Evolutionary conservation across 495 filamentous ascomycete species (phyloP), one percentile per base, ranked within the genome.

Genomic region (Apiosordaria backusii): DNA sequence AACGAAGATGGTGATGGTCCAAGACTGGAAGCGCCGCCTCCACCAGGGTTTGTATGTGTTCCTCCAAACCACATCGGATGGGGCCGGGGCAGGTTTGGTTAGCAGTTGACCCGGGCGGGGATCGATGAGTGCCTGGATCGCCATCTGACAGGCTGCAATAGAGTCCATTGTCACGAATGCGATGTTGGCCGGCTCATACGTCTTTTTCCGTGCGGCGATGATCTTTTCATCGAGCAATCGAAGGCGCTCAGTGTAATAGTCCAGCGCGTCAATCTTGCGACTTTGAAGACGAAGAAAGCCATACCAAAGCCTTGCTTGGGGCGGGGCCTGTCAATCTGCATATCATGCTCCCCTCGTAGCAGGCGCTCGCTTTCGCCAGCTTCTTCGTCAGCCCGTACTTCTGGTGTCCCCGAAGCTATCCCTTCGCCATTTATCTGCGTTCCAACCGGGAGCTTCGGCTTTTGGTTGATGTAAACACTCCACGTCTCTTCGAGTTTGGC

Each of bases 121-220:
- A 71, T 97, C 93, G 26, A 99, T 85, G 4, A 93, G 87, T 0
- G 96, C 92, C 75, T 99, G 95, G 53, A 96, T 88, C 18, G 92
- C 92, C 90, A 97, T 96, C 80, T 99, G 95, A 67, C 82, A 85
- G 23, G 93, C 87, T n/a, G 92, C 90, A 66, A 94, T 92, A 19
- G 92, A 96, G 76, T 97, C 89, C 90, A 99, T 93, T 0, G 96
- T 97, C 35, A 99, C 92, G 75, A 98, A 98, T 6, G 96, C 96
- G 40, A 96, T 81, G 53, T 93, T 87, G 0, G 87, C 92, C 1
- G 96, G 83, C 9, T 82, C 78, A 72, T 91, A 97, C 18, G 89
- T 87, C 74, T 93, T 93, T 69, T 85, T 85, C 25, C 96, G 85
- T 0, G 90, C 87, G 18, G 68, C 75, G 22, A 75, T 74, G 53